Evolutionary conservation across 2,329 filamentous ascomycete species (phyloP).

Genomic region (Pseudocercospora vitis): DNA sequence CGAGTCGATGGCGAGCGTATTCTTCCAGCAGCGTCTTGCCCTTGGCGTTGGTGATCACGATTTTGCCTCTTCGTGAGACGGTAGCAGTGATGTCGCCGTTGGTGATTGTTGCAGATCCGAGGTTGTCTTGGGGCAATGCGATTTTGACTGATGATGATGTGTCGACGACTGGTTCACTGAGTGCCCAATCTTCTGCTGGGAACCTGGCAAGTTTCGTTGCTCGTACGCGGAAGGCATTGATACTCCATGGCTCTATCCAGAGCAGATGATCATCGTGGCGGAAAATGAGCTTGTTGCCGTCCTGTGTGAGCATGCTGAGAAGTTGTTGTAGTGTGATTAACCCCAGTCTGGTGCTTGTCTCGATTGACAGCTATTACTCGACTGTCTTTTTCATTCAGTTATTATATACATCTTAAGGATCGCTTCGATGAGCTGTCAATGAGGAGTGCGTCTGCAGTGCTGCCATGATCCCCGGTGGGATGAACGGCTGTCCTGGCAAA

Average conservation of each 20-base stretch:
- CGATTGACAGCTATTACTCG: neutral
- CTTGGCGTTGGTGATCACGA: slow-evolving; percentile 48
- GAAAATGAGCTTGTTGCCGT: slow-evolving; percentile 61
- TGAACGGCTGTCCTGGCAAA: neutral
- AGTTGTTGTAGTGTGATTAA: neutral
- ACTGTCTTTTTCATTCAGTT: neutral
- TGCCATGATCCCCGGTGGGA: neutral
- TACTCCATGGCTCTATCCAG: slow-evolving; percentile 53
- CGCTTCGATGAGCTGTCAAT: neutral
- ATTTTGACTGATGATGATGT: slow-evolving; percentile 19
- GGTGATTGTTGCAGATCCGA: slow-evolving; percentile 42
- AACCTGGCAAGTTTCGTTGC: slow-evolving; percentile 45
- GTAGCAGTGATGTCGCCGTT: slow-evolving; percentile 53
- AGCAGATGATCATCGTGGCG: slow-evolving; percentile 54
- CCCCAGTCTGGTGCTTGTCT: neutral
- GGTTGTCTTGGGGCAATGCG: neutral
- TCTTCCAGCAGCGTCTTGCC: slow-evolving; percentile 54
- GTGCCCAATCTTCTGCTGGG: slow-evolving; percentile 46
- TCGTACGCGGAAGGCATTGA: slow-evolving; percentile 50
- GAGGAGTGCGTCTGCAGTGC: neutral
- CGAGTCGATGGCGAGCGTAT: slow-evolving; percentile 52
- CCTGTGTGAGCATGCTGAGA: slow-evolving; percentile 39
- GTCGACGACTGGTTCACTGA: slow-evolving; percentile 29
- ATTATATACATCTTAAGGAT: neutral
- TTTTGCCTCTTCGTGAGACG: slow-evolving; percentile 51